Evolutionary conservation across 2,329 filamentous ascomycete species (phyloP), one percentile per base, ranked within the genome.

Genomic region (Alternaria novae-zelandiae): DNA sequence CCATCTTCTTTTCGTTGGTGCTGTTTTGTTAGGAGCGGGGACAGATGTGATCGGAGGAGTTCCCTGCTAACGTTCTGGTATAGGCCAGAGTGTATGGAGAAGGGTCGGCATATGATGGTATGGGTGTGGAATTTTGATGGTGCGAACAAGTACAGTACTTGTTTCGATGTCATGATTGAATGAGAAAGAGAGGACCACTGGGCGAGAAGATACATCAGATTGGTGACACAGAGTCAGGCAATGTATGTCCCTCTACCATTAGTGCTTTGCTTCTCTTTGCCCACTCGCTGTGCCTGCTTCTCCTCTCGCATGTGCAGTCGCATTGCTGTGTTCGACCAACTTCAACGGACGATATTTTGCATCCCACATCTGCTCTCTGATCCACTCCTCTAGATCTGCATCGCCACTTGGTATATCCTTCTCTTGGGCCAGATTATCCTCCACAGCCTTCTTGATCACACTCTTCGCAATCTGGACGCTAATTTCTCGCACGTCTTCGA

Each of bases 301-400:
- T 0, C 87, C 88, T 77, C 80, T 89, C 0, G 89, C 90, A 67
- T 83, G 80, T n/a, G 87, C 82, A 51, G 83, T 86, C 1, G 89
- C 89, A 0, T 75, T 77, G 6, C 82, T 79, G 26, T 82, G 79
- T 20, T 68, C 80, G 6, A 93, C 88, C 36, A 84, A 82, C 74
- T 84, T 86, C 69, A 93, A 76, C 1, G 87, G 86, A 25, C 91
- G 80, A 76, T 94, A 95, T 53, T 84, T 84, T 0, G 91, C 85
- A 65, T 90, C 83, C 92, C 91, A 94, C 91, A 94, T 94, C 83
- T 94, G 91, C 80, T 89, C 89, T 25, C 85, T 78, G 63, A 94
- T 89, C 91, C 91, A 95, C 61, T 86, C 86, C 59, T 91, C 88
- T 32, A 93, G 71, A 4, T 88, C 86, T 0, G 73, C 81, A 2